A percentile compares a stretch with the other conserved stretches of the same genome.
Evolutionary conservation across 2,329 filamentous ascomycete genomes (phyloP).

Genomic region (Sporothrix pseudoabietina): DNA sequence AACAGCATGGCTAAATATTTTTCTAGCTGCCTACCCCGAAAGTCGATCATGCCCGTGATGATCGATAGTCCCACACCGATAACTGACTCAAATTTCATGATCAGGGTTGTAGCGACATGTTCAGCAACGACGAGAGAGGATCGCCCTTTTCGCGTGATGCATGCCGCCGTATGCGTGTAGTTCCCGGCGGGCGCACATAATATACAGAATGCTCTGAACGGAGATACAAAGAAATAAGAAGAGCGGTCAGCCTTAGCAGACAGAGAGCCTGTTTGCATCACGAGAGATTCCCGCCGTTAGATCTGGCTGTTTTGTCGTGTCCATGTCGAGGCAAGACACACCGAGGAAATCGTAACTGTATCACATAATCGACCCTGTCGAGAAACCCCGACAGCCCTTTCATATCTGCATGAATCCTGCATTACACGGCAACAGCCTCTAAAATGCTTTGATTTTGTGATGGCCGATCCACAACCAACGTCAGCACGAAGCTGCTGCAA

Average conservation of each 20-base stretch:
- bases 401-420: neutral
- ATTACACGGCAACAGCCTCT: neutral
- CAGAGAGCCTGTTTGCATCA: constrained; percentile 1
- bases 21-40: neutral
- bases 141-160: neutral
- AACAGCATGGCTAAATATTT: neutral
- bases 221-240: neutral
- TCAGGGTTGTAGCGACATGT: neutral
- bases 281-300: neutral
- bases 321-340: neutral
- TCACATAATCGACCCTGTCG: constrained; percentile 20
- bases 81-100: constrained; percentile 10
- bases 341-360: neutral
- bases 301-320: neutral
- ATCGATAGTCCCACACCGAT: neutral
- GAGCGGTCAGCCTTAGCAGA: neutral
- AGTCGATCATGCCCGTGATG: neutral
- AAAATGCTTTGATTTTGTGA: neutral
- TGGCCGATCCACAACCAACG: neutral
- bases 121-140: neutral
- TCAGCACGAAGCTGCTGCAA: neutral
- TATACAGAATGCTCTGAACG: neutral
- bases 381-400: neutral
- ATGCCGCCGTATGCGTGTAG: neutral
- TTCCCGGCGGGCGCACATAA: neutral